phyloP scores from a whole-genome alignment of 257 asterid species.

The Solanum neorickii region DNA sequence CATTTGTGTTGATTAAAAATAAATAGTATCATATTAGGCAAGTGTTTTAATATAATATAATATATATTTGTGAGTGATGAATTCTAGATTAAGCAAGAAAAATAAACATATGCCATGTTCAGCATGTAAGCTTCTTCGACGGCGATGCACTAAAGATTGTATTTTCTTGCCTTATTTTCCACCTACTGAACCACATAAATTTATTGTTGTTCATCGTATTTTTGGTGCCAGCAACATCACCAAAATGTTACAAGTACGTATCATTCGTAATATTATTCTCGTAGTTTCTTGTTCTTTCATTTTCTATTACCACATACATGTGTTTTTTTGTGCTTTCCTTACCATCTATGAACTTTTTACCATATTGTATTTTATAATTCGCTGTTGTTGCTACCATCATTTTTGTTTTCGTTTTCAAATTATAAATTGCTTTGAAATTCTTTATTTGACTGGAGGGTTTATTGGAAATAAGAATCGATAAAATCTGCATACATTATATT shows the following conservation, averaged over 20 bases:
- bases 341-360: neutral
- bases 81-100: slow-evolving; percentile 4
- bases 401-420: neutral
- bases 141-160: slow-evolving; percentile 31
- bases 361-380: neutral
- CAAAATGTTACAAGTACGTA: slow-evolving; percentile 27
- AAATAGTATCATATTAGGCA: neutral
- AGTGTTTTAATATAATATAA: neutral
- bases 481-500: neutral
- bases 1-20: neutral
- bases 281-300: neutral
- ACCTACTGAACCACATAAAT: slow-evolving; percentile 20
- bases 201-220: slow-evolving; percentile 28
- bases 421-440: no score
- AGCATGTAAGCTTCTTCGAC: slow-evolving; percentile 37
- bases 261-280: neutral
- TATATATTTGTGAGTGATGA: slow-evolving; percentile 1
- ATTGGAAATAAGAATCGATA: neutral
- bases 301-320: neutral
- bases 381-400: neutral
- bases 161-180: slow-evolving; percentile 33
- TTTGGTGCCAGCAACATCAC: slow-evolving; percentile 45
- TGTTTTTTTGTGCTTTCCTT: neutral
- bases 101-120: slow-evolving; percentile 27
- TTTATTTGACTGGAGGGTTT: neutral